Evolutionary conservation across 2,329 filamentous ascomycete species (phyloP), one percentile per base, ranked within the genome.

Genomic region (Fusarium sp.): DNA sequence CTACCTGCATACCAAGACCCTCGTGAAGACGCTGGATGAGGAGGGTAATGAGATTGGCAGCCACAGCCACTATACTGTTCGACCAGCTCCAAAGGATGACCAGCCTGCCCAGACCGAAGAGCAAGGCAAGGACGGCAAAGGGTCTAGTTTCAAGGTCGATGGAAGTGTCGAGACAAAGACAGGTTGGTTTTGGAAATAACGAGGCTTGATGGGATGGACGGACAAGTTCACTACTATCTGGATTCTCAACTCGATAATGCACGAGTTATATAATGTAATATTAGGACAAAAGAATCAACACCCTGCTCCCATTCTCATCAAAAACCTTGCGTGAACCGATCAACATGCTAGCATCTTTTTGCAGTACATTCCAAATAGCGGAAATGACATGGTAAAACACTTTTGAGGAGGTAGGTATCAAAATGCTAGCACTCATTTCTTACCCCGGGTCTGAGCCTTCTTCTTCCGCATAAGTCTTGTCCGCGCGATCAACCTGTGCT

Each of bases 401-500:
- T 38, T 64, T 57, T 61, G 59, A 47, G 49, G 59, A 61, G 50
- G 36, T 43, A 59, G 47, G 53, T 56, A 67, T 67, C 49, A 57
- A 52, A 32, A 52, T 54, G 41, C 50, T 49, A 53, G 31, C 49
- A 42, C 53, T 63, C 37, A 75, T 31, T 69, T 70, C 62, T 71
- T 73, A 29, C 71, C 72, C 44, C 78, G 76, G 10, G 70, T 63
- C 14, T 73, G 67, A 6, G 78, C 77, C 78, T 86, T 87, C 77
- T 88, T 90, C 76, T 89, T 89, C 56, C 92, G 86, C 80, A 89
- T 84, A 79, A 90, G 85, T 61, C 92, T 84, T 80, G 96, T 97
- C 75, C 91, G 88, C 44, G 87, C 88, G 75, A 97, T 96, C 71
- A 97, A 91, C 71, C 88, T 88, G 70, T 92, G 91, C 70, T 84